Conservation (phyloP, 257 asterid genomes). For the Jaltomata sinuosa region DNA sequence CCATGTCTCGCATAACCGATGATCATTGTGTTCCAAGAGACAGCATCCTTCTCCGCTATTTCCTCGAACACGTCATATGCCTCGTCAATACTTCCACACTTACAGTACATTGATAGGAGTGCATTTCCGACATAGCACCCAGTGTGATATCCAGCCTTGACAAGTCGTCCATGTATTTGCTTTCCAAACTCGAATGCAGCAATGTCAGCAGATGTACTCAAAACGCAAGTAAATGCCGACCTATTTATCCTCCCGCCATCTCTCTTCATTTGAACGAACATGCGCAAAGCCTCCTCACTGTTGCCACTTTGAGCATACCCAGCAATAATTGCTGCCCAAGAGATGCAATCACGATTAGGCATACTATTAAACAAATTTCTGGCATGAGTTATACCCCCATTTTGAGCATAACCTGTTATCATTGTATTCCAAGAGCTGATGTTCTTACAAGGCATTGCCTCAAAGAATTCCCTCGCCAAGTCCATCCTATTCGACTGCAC, state of each 20-base stretch:
- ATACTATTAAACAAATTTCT: conserved; percentile 56
- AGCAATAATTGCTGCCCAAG: conserved; percentile 94
- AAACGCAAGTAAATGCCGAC: conserved; percentile 51
- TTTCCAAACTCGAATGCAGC: conserved; percentile 88
- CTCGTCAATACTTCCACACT: conserved; percentile 86
- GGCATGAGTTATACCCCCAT: conserved; percentile 50
- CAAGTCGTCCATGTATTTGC: conserved; percentile 64
- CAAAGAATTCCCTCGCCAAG: conserved; percentile 67
- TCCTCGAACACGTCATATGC: conserved; percentile 48
- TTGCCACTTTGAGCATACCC: conserved; percentile 74
- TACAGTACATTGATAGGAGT: conserved; percentile 87
- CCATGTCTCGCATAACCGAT: conserved; percentile 92
- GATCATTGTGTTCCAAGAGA: conserved; percentile 92
- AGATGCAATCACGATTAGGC: conserved; percentile 74
- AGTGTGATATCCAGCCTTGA: conserved; percentile 70
- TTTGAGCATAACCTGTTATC: conserved; percentile 84
- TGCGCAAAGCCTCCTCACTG: conserved; percentile 47
- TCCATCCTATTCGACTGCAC: conserved; percentile 63
- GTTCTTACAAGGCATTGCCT: conserved; percentile 68
- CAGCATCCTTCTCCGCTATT: conserved; percentile 60
- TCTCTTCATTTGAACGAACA: conserved; percentile 59
- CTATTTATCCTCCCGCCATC: conserved; percentile 57
- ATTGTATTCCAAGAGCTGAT: conserved; percentile 89
- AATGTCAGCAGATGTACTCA: conserved; percentile 82
- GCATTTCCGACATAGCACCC: conserved; percentile 88